phyloP scores from a whole-genome alignment of 345 rosid genomes.

The Salix viminalis region DNA sequence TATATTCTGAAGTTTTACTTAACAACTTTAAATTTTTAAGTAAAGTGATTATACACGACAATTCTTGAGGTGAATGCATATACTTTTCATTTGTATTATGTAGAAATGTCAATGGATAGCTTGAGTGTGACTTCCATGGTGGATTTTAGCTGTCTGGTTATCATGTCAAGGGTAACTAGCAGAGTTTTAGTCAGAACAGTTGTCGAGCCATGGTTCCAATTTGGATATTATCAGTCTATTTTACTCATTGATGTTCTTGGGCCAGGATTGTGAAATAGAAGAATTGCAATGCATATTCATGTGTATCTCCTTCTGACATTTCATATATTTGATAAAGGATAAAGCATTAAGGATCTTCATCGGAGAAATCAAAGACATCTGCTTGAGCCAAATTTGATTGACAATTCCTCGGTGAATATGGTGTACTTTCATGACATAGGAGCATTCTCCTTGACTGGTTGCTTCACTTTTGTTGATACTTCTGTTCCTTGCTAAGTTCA shows the following conservation, averaged over 20 bases:
- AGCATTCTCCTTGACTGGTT: too few species aligned
- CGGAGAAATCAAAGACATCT: conserved; percentile 11
- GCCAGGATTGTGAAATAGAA: neutral
- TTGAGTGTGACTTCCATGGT: neutral
- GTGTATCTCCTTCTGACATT: neutral
- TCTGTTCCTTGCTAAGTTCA: too few species aligned
- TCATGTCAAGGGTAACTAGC: neutral
- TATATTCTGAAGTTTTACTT: too few species aligned
- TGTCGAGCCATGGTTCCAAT: neutral
- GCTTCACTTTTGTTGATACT: too few species aligned
- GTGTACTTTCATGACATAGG: neutral
- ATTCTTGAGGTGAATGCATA: neutral
- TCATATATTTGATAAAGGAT: neutral
- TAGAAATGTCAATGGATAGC: neutral
- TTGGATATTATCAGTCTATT: neutral
- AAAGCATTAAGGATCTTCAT: neutral
- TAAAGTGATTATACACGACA: too few species aligned
- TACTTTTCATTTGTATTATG: neutral
- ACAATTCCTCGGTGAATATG: neutral
- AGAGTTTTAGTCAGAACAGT: neutral
- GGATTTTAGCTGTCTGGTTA: neutral
- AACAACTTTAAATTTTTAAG: too few species aligned
- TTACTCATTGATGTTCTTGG: neutral
- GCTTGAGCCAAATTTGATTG: conserved; percentile 31
- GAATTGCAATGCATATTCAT: neutral